Base-by-base conservation (phyloP, 192 early-diverging fungal species). In the Coemansia umbellata region DNA sequence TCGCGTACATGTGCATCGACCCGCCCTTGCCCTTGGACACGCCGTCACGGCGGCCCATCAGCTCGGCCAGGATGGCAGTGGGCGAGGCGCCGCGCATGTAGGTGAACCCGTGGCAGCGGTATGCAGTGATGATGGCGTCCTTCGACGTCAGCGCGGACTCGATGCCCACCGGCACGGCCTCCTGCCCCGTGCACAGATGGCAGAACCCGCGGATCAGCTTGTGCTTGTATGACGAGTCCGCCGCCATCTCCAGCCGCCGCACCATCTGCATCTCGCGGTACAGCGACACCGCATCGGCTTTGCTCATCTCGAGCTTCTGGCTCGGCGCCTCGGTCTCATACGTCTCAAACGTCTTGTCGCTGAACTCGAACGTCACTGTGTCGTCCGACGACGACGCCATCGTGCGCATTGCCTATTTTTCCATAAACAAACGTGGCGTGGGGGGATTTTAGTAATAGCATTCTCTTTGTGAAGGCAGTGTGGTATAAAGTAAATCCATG, bases 1-100 rank as follows among this genome's bases (percentile, higher is more conserved):
- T 82, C 40, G 87, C 85, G 78, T 95, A 98, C 91, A 98, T 93
- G 84, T 98, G 95, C 95, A 98, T 98, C 50, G 95, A 98, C n/a
- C 95, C 95, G 60, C 94, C 95, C 84, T 95, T 98, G 36, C 95
- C 95, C 68, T 83, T 78, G 24, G 93, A 93, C 68, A 87, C 85
- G 67, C 95, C 95, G 43, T 77, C 85, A 47, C 65, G 58, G 55
- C 88, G 86, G 53, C 95, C 95, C 80, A 88, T 85, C 76, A 91
- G 79, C 63, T 91, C 90, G 35, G 83, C 87, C 45, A 91, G 51
- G 60, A 91, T 86, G 14, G 78, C 75, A 28, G 74, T 69, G 31
- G 80, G 62, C 49, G 81, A 68, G 7, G 68, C 86, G 32, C 90
- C 95, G 60, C 93, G 92, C 63, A 85, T 81, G 60, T 87, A 84